Conservation (phyloP, 345 rosid genomes). For the Cochlearia excelsa region DNA sequence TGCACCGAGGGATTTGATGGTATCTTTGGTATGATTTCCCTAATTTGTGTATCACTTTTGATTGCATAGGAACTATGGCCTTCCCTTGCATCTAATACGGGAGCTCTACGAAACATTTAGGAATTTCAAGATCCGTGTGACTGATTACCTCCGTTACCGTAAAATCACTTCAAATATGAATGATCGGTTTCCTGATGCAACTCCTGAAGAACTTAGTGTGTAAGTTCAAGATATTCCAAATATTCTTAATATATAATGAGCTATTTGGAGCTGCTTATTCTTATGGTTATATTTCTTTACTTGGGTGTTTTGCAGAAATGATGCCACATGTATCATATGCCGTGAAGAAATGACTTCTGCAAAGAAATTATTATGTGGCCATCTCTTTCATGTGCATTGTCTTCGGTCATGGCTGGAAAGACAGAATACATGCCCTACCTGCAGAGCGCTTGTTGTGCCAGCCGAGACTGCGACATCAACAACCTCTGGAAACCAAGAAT, state of each 20-base stretch:
- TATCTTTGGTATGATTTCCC: slow-evolving; percentile 15
- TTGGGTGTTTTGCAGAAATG: slow-evolving; percentile 60
- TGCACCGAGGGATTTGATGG: background rate
- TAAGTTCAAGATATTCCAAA: slow-evolving; percentile 39
- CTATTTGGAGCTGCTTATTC: background rate
- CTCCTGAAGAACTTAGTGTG: slow-evolving; percentile 85
- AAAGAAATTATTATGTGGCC: slow-evolving; percentile 89
- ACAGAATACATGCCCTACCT: slow-evolving; percentile 96
- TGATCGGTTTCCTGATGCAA: slow-evolving; percentile 92
- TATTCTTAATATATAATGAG: background rate
- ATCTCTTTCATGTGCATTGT: slow-evolving; percentile 95
- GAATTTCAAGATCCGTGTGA: slow-evolving; percentile 83
- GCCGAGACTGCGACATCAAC: slow-evolving; percentile 64
- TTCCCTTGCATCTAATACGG: slow-evolving; percentile 90
- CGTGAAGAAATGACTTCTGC: slow-evolving; percentile 99
- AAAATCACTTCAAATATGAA: slow-evolving; percentile 98
- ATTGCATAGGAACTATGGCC: slow-evolving; percentile 79
- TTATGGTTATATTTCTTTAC: slow-evolving; percentile 28
- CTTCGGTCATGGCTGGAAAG: slow-evolving; percentile 98
- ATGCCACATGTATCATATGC: slow-evolving; percentile 92
- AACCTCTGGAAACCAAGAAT: slow-evolving; percentile 56
- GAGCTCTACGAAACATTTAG: slow-evolving; percentile 98
- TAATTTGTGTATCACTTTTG: slow-evolving; percentile 3
- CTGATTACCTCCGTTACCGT: slow-evolving; percentile 88
- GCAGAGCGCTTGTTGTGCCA: slow-evolving; percentile 92